Conservation (phyloP, 139 green algal genomes). For the Chlorella sp. region DNA sequence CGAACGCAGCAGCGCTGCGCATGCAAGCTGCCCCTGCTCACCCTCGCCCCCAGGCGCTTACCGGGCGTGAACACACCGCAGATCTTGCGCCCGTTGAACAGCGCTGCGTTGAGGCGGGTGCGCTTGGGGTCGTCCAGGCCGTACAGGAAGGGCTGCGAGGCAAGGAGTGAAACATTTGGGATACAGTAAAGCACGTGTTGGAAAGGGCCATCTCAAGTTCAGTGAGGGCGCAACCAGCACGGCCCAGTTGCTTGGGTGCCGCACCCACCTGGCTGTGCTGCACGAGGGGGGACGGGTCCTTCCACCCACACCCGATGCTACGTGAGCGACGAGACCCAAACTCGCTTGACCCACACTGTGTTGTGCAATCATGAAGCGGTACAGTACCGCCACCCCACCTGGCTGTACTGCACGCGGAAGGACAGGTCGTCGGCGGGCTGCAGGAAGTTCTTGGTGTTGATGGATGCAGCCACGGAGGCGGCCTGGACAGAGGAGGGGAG, state of each 20-base stretch:
- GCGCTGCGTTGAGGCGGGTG: constrained; percentile 49
- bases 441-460: constrained; percentile 80
- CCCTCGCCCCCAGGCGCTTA: not conserved
- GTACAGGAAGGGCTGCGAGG: constrained; percentile 62
- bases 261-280: not conserved
- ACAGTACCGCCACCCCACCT: constrained; percentile 1
- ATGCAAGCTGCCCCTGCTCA: not conserved
- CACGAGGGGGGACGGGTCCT: too few species aligned
- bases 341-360: too few species aligned
- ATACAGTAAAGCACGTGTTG: too few species aligned
- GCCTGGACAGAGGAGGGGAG: not conserved
- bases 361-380: too few species aligned
- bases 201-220: too few species aligned
- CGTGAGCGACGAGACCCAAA: too few species aligned
- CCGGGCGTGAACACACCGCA: constrained; percentile 87
- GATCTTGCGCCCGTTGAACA: constrained; percentile 92
- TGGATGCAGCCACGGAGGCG: constrained; percentile 57
- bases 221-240: too few species aligned
- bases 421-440: constrained; percentile 75
- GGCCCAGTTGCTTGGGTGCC: too few species aligned
- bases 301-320: too few species aligned
- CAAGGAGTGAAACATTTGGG: too few species aligned
- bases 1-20: too few species aligned
- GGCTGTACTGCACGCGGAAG: constrained; percentile 72
- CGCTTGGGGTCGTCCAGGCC: constrained; percentile 63